Evolutionary conservation across 225 moss, liverwort and hornwort genomes (phyloP).

Genomic region (Antitrichia curtipendula): DNA sequence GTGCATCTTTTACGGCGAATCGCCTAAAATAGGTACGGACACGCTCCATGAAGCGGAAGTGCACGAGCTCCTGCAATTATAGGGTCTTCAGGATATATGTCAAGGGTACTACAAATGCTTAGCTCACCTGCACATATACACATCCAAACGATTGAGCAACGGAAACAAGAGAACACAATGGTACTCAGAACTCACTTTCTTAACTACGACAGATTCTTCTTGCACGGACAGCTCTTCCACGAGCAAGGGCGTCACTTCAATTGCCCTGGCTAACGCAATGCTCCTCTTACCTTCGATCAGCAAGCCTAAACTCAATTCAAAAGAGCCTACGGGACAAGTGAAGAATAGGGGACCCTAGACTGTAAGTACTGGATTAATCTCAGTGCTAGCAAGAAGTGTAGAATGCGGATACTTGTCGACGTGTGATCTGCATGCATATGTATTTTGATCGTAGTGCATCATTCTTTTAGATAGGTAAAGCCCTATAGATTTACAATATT

Average conservation of each 20-base stretch:
- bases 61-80: not conserved
- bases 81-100: not conserved
- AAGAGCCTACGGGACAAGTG: not conserved
- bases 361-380: no score
- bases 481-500: no score
- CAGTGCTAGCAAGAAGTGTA: no score
- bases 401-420: no score
- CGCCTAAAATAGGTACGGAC: not conserved
- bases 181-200: not conserved
- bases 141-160: not conserved
- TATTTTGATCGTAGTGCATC: no score
- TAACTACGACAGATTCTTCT: not conserved
- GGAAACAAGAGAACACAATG: not conserved
- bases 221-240: not conserved
- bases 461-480: no score
- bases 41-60: not conserved
- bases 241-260: not conserved
- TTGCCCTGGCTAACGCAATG: not conserved
- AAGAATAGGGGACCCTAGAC: not conserved
- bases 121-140: not conserved
- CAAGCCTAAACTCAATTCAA: not conserved
- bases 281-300: not conserved
- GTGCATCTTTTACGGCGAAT: not conserved
- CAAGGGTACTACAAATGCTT: not conserved
- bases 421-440: no score